Conservation (phyloP, 1,139 yeast species). For the Yamadazyma jaroonii region DNA sequence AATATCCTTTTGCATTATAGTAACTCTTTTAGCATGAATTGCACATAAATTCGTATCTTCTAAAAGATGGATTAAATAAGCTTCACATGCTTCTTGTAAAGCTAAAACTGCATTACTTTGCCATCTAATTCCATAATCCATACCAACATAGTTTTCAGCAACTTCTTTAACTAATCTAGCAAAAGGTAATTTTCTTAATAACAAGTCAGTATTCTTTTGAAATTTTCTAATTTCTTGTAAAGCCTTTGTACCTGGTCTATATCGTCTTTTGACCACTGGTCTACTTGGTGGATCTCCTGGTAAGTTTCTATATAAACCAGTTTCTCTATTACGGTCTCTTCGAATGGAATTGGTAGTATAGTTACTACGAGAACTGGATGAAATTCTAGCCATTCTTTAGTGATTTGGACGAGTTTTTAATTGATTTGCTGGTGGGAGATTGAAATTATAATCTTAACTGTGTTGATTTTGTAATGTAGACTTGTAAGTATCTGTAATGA, state of each 20-base stretch:
- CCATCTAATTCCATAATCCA: conserved; percentile 72
- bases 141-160: conserved; percentile 63
- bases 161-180: conserved; percentile 83
- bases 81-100: conserved; percentile 90
- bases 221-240: conserved; percentile 74
- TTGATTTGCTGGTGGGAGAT: too few species aligned
- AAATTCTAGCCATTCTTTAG: conserved; percentile 19
- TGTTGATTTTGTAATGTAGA: too few species aligned
- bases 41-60: conserved; percentile 93
- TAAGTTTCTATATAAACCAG: conserved; percentile 33
- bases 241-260: conserved; percentile 73
- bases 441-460: too few species aligned
- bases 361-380: conserved; percentile 11
- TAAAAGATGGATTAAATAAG: conserved; percentile 76
- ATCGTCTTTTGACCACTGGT: conserved; percentile 43
- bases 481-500: too few species aligned
- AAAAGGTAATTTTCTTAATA: conserved; percentile 85
- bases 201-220: conserved; percentile 74
- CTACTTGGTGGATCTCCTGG: conserved; percentile 47
- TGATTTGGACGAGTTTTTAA: too few species aligned
- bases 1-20: conserved; percentile 91
- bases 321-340: conserved; percentile 14
- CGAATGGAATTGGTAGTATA: conserved; percentile 11
- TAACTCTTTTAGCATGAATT: conserved; percentile 88
- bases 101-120: conserved; percentile 87